Conservation (phyloP, 2,329 filamentous ascomycete species). For the Arachnopeziza araneosa region DNA sequence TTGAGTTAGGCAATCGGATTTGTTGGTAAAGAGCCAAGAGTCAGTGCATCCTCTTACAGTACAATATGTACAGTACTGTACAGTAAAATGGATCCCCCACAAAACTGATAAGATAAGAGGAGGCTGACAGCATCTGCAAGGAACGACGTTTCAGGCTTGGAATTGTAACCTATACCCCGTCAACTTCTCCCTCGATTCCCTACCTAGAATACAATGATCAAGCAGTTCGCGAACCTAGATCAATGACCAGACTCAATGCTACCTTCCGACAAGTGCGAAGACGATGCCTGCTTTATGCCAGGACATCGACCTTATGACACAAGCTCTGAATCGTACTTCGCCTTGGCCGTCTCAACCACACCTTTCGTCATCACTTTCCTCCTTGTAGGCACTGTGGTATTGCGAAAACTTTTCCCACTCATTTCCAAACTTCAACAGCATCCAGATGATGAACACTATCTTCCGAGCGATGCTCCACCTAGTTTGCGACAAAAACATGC, state of each 20-base stretch:
- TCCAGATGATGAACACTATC: constrained; percentile 51
- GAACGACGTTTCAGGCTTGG: background rate
- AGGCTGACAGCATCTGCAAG: background rate
- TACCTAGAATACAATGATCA: background rate
- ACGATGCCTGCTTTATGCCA: background rate
- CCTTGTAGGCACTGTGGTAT: constrained; percentile 55
- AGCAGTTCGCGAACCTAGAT: background rate
- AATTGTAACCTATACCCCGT: background rate
- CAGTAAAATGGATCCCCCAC: too few relatives aligned
- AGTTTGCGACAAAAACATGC: constrained; percentile 53
- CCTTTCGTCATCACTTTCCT: constrained; percentile 70
- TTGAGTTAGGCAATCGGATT: too few relatives aligned
- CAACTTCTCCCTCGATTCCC: background rate
- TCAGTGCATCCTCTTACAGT: too few relatives aligned
- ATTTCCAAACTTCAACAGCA: constrained; percentile 51
- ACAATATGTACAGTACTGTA: too few relatives aligned
- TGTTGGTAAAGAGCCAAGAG: too few relatives aligned
- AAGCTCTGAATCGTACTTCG: constrained; percentile 32
- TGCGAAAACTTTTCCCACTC: constrained; percentile 66
- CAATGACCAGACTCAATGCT: constrained; percentile 17
- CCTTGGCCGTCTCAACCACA: constrained; percentile 53
- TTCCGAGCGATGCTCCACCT: constrained; percentile 57
- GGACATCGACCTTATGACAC: constrained; percentile 13
- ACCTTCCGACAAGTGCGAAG: constrained; percentile 21
- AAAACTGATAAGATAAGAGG: background rate